A percentile compares a stretch with the other conserved stretches of the same genome.
phyloP scores from a whole-genome alignment of 257 asterid species.

The Solanum pinnatisectum region DNA sequence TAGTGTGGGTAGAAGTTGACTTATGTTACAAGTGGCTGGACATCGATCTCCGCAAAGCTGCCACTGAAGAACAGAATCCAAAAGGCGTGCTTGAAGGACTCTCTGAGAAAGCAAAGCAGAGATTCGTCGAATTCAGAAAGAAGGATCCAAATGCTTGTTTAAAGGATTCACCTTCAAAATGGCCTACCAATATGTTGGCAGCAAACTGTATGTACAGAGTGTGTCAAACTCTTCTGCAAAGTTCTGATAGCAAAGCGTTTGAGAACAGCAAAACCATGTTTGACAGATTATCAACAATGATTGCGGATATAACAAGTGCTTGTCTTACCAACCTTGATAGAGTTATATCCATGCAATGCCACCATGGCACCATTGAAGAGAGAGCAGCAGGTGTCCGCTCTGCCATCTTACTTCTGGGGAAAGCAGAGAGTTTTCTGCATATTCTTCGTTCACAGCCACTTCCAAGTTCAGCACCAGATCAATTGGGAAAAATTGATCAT shows the following conservation, averaged over 20 bases:
- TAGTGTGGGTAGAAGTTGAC: slow-evolving; percentile 13
- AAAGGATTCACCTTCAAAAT: slow-evolving; percentile 8
- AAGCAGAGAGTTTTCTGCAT: slow-evolving; percentile 14
- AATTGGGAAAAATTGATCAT: slow-evolving; percentile 11
- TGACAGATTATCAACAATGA: slow-evolving; percentile 10
- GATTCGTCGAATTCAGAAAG: not conserved
- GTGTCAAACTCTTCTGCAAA: slow-evolving; percentile 5
- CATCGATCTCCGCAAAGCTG: not conserved
- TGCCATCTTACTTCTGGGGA: slow-evolving; percentile 24
- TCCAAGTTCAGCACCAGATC: slow-evolving; percentile 8
- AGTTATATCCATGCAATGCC: slow-evolving; percentile 16
- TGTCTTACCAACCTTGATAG: slow-evolving; percentile 13
- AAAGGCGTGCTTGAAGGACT: slow-evolving; percentile 3
- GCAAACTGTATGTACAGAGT: slow-evolving; percentile 30
- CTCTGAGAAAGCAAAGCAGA: slow-evolving; percentile 6
- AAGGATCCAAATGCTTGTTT: not conserved
- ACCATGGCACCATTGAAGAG: slow-evolving; percentile 11
- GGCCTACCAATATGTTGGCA: slow-evolving; percentile 12
- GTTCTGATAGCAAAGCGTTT: not conserved
- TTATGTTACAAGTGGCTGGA: slow-evolving; percentile 9
- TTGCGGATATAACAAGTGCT: slow-evolving; percentile 17
- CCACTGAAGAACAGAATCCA: not conserved
- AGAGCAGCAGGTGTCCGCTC: slow-evolving; percentile 16
- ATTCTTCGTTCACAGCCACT: slow-evolving; percentile 9
- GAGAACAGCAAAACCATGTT: slow-evolving; percentile 5